Conservation (phyloP, 495 filamentous ascomycete genomes). For the Podospora sp. region DNA sequence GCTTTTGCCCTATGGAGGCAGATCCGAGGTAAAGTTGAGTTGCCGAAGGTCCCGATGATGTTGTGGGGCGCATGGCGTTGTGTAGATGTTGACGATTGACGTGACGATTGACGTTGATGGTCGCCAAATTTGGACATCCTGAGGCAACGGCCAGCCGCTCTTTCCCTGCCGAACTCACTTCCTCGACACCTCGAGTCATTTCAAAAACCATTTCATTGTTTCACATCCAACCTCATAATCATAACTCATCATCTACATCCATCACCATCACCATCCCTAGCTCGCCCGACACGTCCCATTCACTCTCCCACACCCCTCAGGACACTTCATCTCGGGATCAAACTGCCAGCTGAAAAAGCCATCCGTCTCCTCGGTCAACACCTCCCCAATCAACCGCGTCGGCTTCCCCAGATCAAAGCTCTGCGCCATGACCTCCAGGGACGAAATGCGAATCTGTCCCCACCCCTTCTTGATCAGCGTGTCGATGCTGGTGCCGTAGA, state of each 20-base stretch:
- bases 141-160: too few species aligned
- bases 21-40: too few species aligned
- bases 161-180: too few species aligned
- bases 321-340: conserved; percentile 45
- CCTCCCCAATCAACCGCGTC: conserved; percentile 42
- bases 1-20: too few species aligned
- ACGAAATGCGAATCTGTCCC: conserved; percentile 52
- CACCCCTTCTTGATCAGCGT: conserved; percentile 49
- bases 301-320: conserved; percentile 43
- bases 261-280: not conserved
- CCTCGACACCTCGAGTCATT: too few species aligned
- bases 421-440: conserved; percentile 48
- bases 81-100: too few species aligned
- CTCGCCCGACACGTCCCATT: conserved; percentile 15
- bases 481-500: conserved; percentile 56
- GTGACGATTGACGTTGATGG: too few species aligned
- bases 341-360: conserved; percentile 57
- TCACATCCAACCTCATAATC: not conserved
- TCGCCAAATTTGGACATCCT: too few species aligned
- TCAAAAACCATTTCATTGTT: too few species aligned
- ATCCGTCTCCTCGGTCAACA: conserved; percentile 57
- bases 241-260: not conserved
- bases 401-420: conserved; percentile 41
- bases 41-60: too few species aligned
- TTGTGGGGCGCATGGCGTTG: too few species aligned